Conservation (phyloP, 2,329 filamentous ascomycete genomes). For the Fusarium sp. region DNA sequence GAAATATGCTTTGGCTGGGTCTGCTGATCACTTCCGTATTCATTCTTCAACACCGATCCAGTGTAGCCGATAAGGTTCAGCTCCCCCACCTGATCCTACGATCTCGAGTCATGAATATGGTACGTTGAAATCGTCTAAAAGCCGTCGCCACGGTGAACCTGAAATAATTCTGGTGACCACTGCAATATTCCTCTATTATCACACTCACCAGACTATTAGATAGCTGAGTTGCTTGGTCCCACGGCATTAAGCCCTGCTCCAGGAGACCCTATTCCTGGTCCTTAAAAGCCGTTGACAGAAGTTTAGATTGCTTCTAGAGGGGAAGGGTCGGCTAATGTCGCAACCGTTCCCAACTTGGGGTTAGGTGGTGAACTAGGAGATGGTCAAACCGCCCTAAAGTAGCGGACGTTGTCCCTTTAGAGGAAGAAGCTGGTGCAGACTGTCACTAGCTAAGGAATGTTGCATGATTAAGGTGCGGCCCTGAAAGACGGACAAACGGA, state of each 20-base stretch:
- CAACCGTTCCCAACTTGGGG: not conserved
- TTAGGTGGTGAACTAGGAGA: not conserved
- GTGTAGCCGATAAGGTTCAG: conserved; percentile 3
- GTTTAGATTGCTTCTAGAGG: not conserved
- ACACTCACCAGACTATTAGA: not conserved
- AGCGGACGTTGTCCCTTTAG: not conserved
- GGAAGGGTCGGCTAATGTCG: not conserved
- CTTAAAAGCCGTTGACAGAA: conserved; percentile 4
- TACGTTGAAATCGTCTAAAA: not conserved
- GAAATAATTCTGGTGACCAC: not conserved
- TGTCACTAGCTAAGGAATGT: not conserved
- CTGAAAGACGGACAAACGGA: not conserved
- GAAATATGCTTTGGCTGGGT: conserved; percentile 3
- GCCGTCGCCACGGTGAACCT: not conserved
- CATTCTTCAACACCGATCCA: not conserved
- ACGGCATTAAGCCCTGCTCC: no score
- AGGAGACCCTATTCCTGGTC: no score
- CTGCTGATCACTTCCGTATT: conserved; percentile 15
- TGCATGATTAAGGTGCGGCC: not conserved
- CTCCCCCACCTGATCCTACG: conserved; percentile 9
- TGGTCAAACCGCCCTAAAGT: conserved; percentile 2
- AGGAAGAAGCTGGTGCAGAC: not conserved
- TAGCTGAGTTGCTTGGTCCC: no score
- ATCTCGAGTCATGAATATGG: conserved; percentile 12
- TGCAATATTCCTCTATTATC: not conserved